phyloP scores from a whole-genome alignment of 768 basidiomycete genomes.

The Mycena belliarum region DNA sequence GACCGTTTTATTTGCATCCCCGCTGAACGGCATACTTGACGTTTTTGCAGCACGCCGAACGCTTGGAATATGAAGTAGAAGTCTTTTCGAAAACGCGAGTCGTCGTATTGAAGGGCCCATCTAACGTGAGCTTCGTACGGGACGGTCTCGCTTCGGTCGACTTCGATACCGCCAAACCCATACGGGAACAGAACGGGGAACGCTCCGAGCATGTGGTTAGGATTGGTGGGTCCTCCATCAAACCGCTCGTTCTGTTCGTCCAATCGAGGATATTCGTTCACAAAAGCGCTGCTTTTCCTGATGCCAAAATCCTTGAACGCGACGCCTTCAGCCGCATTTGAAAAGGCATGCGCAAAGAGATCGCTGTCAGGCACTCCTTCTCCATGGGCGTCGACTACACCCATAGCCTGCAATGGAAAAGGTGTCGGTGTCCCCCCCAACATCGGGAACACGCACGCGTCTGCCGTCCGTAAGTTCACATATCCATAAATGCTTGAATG shows the following conservation, averaged over 20 bases:
- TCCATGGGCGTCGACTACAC: no score
- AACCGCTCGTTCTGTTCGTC: conserved; percentile 9
- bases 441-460: no score
- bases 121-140: conserved; percentile 31
- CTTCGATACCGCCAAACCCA: conserved; percentile 36
- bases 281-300: conserved; percentile 22
- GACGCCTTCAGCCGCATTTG: not conserved
- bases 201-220: conserved; percentile 32
- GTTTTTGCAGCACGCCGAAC: conserved; percentile 34
- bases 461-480: no score
- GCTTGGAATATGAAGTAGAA: conserved; percentile 30
- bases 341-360: conserved; percentile 4
- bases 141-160: conserved; percentile 14
- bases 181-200: no score
- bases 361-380: not conserved
- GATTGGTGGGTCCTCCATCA: conserved; percentile 25
- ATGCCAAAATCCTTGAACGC: conserved; percentile 1
- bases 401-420: no score
- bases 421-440: no score
- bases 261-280: conserved; percentile 30
- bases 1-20: conserved; percentile 32
- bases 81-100: conserved; percentile 31
- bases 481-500: no score
- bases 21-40: conserved; percentile 26
- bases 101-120: conserved; percentile 29